Evolutionary conservation across 139 green algal species (phyloP).

Genomic region (Chlorella sp.): DNA sequence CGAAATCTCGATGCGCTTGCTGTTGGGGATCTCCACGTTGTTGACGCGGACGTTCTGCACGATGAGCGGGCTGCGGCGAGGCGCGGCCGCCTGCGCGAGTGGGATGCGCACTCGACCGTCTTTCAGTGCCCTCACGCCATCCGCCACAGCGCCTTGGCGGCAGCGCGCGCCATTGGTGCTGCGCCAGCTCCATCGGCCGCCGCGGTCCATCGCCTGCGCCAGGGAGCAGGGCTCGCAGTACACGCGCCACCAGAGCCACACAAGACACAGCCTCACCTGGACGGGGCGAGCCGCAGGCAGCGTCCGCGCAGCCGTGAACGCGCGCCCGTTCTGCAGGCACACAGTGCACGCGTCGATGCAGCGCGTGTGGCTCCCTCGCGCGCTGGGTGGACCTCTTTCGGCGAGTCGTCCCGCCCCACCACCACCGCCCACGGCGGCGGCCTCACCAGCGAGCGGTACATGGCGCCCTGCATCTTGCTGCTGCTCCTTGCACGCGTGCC

Average conservation of each 20-base stretch:
- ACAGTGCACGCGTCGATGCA: too few relatives aligned
- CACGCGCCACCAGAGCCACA: neutral
- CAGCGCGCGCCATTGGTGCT: too few relatives aligned
- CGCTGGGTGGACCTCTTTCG: too few relatives aligned
- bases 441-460: neutral
- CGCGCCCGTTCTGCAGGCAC: conserved; percentile 17
- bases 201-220: too few relatives aligned
- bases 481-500: too few relatives aligned
- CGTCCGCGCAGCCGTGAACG: conserved; percentile 29
- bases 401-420: too few relatives aligned
- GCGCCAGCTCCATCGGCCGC: too few relatives aligned
- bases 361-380: too few relatives aligned
- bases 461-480: neutral
- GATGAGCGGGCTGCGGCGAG: conserved; percentile 49
- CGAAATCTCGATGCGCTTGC: conserved; percentile 90
- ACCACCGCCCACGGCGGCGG: too few relatives aligned
- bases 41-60: conserved; percentile 86
- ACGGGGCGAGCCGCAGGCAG: conserved; percentile 28
- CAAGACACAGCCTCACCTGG: conserved; percentile 15
- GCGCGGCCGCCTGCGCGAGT: conserved; percentile 25
- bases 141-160: neutral
- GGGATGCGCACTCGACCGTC: too few relatives aligned
- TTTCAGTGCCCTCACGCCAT: too few relatives aligned
- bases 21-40: conserved; percentile 98
- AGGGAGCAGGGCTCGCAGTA: too few relatives aligned